phyloP scores from a whole-genome alignment of 2,329 filamentous ascomycete genomes.

The Corinectria fuckeliana region DNA sequence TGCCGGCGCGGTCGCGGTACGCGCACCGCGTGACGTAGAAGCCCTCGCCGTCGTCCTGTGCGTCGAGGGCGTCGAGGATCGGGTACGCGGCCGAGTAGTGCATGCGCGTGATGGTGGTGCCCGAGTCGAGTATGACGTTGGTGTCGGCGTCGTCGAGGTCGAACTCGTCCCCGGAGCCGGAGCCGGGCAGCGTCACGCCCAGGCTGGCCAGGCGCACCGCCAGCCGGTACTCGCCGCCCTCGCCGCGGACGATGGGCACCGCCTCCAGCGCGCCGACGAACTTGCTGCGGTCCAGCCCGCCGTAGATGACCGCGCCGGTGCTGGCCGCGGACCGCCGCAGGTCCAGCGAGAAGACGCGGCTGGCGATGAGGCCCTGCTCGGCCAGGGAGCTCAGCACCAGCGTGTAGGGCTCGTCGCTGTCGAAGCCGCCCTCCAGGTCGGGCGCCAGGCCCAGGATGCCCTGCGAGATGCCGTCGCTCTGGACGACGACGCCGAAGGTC shows the following conservation, averaged over 20 bases:
- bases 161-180: conserved; percentile 36
- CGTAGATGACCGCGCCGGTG: conserved; percentile 59
- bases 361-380: conserved; percentile 54
- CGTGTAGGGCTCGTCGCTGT: conserved; percentile 52
- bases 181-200: conserved; percentile 39
- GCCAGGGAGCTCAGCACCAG: conserved; percentile 59
- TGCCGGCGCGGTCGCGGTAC: conserved; percentile 44
- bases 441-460: conserved; percentile 60
- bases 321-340: conserved; percentile 52
- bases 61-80: conserved; percentile 53
- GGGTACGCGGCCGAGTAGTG: conserved; percentile 50
- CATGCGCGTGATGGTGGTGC: conserved; percentile 57
- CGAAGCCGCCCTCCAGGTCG: conserved; percentile 48
- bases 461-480: conserved; percentile 55
- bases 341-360: conserved; percentile 59
- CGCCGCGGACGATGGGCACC: conserved; percentile 50
- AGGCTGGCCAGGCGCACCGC: conserved; percentile 43
- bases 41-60: conserved; percentile 47
- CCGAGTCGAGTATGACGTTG: conserved; percentile 59
- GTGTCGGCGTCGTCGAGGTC: conserved; percentile 41
- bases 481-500: conserved; percentile 56
- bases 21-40: conserved; percentile 54
- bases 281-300: conserved; percentile 59
- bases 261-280: conserved; percentile 54
- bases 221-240: conserved; percentile 46